Base-by-base conservation (phyloP, 345 rosid genomes). In the Erucastrum elatum region DNA sequence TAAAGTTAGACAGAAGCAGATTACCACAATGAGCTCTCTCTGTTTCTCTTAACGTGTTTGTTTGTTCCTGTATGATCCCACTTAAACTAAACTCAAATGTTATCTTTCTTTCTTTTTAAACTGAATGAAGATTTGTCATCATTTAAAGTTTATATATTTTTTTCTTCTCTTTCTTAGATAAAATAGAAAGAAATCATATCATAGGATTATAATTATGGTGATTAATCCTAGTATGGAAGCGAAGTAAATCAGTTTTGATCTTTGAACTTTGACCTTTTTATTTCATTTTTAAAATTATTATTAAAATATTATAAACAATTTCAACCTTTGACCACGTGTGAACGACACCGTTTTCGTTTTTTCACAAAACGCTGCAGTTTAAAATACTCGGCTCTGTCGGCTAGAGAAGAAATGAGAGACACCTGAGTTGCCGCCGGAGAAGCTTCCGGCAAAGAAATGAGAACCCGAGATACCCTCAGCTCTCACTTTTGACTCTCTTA, bases 391-490 rank as follows among this genome's bases (percentile, higher is more conserved):
- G 21, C 21, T 21, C n/a, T n/a, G n/a, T n/a, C n/a, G n/a, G n/a
- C n/a, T n/a, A 21, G 21, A 21, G 21, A 98, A 76, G 91, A 93
- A 0, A 91, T 95, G 96, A 1, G 96, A 1, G 92, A 95, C 83
- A 41, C 49, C 94, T 93, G 93, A 55, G 61, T 82, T 95, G 84
- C 21, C 21, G 35, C 85, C 10, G 61, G 94, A 95, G 85, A 93
- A 91, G 85, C 85, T 95, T 58, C 96, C 96, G 4, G 91, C 85
- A 82, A 90, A 89, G 84, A 90, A 89, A 71, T 82, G 27, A 71
- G 75, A 25, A 49, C 53, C 56, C 6, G 60, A 55, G 49, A 77
- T 29, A 70, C 59, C 60, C 13, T 29, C 53, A 55, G 30, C 67
- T 69, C 29, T 29, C 46, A 15, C 46, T 11, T 53, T 27, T 64